Conservation (phyloP, 208 protist species). For the Leishmania martiniquensis region DNA sequence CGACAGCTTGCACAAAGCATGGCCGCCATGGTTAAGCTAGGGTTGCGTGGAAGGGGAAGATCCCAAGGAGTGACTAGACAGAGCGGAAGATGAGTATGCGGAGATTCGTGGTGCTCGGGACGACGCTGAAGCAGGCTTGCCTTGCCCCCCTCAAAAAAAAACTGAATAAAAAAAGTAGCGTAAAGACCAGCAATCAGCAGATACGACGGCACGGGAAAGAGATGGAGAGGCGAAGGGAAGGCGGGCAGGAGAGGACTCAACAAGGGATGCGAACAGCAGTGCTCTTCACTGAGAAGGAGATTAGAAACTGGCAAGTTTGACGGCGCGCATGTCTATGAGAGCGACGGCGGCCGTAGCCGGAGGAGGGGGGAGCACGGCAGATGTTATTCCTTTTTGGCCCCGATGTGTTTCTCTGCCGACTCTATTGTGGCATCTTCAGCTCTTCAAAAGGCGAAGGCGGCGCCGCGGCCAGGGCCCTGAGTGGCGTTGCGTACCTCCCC, state of each 20-base stretch:
- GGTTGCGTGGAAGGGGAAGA: neutral
- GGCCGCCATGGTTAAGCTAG: constrained; percentile 33
- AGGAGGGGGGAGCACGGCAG: too few relatives aligned
- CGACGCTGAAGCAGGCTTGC: neutral
- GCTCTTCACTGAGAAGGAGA: too few relatives aligned
- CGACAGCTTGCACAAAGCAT: constrained; percentile 82
- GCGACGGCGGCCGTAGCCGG: neutral
- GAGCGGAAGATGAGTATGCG: neutral
- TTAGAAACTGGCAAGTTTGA: too few relatives aligned
- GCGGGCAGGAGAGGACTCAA: neutral
- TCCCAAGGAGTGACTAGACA: neutral
- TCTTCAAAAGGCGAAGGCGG: too few relatives aligned
- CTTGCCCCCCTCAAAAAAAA: neutral
- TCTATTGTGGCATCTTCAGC: too few relatives aligned
- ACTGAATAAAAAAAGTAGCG: neutral
- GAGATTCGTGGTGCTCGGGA: neutral
- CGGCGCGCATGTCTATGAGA: neutral
- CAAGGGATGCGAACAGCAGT: neutral
- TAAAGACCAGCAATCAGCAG: too few relatives aligned
- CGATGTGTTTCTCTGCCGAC: too few relatives aligned
- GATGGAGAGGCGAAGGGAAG: neutral
- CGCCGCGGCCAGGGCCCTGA: neutral
- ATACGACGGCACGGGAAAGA: neutral
- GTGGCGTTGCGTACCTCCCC: neutral
- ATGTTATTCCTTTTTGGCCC: neutral